Evolutionary conservation across 495 filamentous ascomycete species (phyloP).

Genomic region (Aspergillus ostianus): DNA sequence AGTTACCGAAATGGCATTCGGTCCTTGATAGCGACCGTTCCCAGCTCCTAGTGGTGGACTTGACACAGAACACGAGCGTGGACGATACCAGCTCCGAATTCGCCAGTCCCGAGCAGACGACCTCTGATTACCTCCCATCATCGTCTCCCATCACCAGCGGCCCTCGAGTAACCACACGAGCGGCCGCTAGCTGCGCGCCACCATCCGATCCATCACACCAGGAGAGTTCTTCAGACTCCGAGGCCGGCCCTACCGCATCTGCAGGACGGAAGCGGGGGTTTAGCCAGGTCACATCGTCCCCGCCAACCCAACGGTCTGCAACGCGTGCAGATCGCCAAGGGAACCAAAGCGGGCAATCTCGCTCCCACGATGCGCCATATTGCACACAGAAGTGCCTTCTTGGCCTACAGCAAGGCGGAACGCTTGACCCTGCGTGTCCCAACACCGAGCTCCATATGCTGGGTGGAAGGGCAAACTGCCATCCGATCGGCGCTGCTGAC

Average conservation of each 20-base stretch:
- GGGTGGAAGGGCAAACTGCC: constrained; percentile 2
- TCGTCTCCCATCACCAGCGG: constrained; percentile 16
- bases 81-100: constrained; percentile 18
- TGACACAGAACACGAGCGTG: constrained; percentile 13
- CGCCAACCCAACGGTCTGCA: constrained; percentile 8
- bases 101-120: constrained; percentile 15
- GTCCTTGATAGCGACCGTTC: constrained; percentile 14
- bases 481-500: constrained; percentile 9
- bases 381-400: constrained; percentile 43
- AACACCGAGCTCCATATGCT: constrained; percentile 30
- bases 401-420: constrained; percentile 29
- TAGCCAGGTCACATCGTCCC: constrained; percentile 19
- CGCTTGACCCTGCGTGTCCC: constrained; percentile 36
- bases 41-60: constrained; percentile 17
- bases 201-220: constrained; percentile 5
- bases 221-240: constrained; percentile 18
- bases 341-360: constrained; percentile 3
- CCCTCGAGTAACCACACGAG: constrained; percentile 22
- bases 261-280: constrained; percentile 23
- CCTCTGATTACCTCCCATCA: constrained; percentile 12
- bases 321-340: background rate
- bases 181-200: constrained; percentile 19
- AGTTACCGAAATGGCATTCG: constrained; percentile 22
- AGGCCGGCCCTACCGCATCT: constrained; percentile 17
- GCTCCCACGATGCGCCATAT: constrained; percentile 18